A percentile compares a stretch with the other conserved stretches of the same genome.
Conservation (phyloP, 1,284 basidiomycete genomes). For the Pseudozyma tsukubaensis region DNA sequence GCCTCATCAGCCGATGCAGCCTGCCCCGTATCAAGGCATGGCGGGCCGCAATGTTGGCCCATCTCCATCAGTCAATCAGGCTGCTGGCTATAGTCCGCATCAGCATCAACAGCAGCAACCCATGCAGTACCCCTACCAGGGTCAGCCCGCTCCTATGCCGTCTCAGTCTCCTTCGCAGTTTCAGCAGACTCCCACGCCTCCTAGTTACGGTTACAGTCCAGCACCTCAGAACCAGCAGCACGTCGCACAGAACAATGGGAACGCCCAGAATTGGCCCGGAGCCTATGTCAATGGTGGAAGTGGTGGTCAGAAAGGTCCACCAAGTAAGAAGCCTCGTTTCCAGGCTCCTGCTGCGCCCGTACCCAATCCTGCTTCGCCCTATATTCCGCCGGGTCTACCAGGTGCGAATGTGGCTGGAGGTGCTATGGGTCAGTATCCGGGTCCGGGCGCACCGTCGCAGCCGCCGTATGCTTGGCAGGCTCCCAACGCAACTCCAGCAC, state of each 20-base stretch:
- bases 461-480: conserved; percentile 38
- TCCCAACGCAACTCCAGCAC: conserved; percentile 10
- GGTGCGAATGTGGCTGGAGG: conserved; percentile 5
- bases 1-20: neutral
- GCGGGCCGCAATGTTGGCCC: conserved; percentile 1
- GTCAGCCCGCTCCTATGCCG: conserved; percentile 16
- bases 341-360: conserved; percentile 18
- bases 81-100: conserved; percentile 24
- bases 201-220: conserved; percentile 20
- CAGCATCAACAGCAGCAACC: conserved; percentile 24
- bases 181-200: conserved; percentile 25
- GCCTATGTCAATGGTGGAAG: conserved; percentile 21
- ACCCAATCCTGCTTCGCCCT: conserved; percentile 2
- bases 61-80: conserved; percentile 13
- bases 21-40: conserved; percentile 21
- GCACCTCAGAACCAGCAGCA: conserved; percentile 21
- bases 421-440: conserved; percentile 8
- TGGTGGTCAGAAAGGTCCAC: conserved; percentile 34
- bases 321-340: conserved; percentile 36
- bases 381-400: conserved; percentile 8
- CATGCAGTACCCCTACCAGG: conserved; percentile 25
- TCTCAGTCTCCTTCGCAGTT: conserved; percentile 31
- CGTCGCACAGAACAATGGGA: conserved; percentile 3
- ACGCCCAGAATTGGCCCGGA: conserved; percentile 26
- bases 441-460: conserved; percentile 9